These are phyloP conservation scores for Podochytrium sp. DNA, from an alignment of 192 early-diverging fungal genomes.

Conservation along the genomic window DNA sequence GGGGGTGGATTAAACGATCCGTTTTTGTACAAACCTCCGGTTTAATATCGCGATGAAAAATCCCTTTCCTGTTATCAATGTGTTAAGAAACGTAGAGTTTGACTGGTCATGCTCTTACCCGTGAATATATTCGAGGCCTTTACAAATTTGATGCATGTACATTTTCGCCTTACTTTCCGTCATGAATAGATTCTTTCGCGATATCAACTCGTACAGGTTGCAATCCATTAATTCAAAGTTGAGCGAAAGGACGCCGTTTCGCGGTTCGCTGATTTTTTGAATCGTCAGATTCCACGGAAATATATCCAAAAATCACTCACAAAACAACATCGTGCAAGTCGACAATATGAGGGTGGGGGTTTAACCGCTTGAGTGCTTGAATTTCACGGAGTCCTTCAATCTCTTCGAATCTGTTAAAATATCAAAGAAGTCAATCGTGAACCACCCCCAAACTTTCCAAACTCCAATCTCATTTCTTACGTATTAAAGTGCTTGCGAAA, in stretches of 20 bases:
- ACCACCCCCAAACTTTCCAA: too few species aligned
- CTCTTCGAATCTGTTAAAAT: constrained; percentile 48
- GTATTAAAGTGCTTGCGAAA: constrained; percentile 65
- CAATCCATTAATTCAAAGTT: constrained; percentile 70
- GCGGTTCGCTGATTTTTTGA: constrained; percentile 50
- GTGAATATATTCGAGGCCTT: constrained; percentile 66
- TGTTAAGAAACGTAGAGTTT: constrained; percentile 2
- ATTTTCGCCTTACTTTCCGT: constrained; percentile 59
- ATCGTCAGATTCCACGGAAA: background rate
- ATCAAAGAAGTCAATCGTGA: too few species aligned
- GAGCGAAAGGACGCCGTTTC: constrained; percentile 55
- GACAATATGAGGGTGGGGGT: constrained; percentile 60
- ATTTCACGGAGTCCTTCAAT: constrained; percentile 65
- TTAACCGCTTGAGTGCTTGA: constrained; percentile 58
- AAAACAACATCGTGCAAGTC: constrained; percentile 61
- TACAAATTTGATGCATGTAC: constrained; percentile 61
- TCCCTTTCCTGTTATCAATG: constrained; percentile 53
- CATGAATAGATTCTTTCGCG: constrained; percentile 47
- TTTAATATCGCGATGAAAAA: constrained; percentile 68
- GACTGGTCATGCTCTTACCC: constrained; percentile 37
- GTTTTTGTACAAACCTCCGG: constrained; percentile 47
- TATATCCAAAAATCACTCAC: too few species aligned
- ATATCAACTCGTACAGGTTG: constrained; percentile 68
- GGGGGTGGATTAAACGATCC: background rate
- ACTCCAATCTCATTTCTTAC: constrained; percentile 34